Conservation (phyloP, 352 stramenopile species). For the Phytophthora pini region DNA sequence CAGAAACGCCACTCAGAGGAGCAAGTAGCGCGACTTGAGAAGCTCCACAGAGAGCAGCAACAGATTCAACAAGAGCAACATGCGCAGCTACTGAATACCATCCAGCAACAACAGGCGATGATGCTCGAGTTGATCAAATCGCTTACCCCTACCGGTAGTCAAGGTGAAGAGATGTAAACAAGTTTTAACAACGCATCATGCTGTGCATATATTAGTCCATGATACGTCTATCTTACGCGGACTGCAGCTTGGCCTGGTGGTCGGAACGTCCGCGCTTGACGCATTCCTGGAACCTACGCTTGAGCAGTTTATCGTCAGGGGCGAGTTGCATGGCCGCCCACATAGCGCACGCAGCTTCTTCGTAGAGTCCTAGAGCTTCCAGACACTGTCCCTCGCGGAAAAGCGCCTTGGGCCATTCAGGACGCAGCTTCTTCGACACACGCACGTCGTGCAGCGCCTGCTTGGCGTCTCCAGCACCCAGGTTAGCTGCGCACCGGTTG, state of each 20-base stretch:
- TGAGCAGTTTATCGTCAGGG: constrained; percentile 73
- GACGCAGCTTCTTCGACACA: constrained; percentile 84
- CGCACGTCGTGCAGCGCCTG: constrained; percentile 80
- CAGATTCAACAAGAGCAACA: constrained; percentile 33
- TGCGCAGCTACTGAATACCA: constrained; percentile 29
- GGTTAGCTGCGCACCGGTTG: constrained; percentile 79
- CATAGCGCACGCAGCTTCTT: constrained; percentile 78
- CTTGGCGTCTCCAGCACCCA: constrained; percentile 63
- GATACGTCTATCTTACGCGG: constrained; percentile 26
- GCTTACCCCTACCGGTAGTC: constrained; percentile 2
- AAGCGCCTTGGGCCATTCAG: constrained; percentile 82
- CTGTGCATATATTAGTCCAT: constrained; percentile 35
- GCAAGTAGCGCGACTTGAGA: constrained; percentile 30
- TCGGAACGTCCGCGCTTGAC: constrained; percentile 72
- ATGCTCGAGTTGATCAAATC: constrained; percentile 40
- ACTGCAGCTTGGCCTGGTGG: constrained; percentile 55
- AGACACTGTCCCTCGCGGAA: constrained; percentile 89
- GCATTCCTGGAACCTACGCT: constrained; percentile 86
- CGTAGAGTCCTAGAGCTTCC: constrained; percentile 71
- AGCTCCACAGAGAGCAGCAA: constrained; percentile 31
- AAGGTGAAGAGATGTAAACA: neutral
- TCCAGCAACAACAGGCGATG: constrained; percentile 39
- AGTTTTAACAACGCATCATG: constrained; percentile 6
- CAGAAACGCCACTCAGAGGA: constrained; percentile 36
- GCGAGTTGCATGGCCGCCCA: constrained; percentile 80